Evolutionary conservation across 2,329 filamentous ascomycete genomes (phyloP).

Genomic region (Zymoseptoria pseudotritici): DNA sequence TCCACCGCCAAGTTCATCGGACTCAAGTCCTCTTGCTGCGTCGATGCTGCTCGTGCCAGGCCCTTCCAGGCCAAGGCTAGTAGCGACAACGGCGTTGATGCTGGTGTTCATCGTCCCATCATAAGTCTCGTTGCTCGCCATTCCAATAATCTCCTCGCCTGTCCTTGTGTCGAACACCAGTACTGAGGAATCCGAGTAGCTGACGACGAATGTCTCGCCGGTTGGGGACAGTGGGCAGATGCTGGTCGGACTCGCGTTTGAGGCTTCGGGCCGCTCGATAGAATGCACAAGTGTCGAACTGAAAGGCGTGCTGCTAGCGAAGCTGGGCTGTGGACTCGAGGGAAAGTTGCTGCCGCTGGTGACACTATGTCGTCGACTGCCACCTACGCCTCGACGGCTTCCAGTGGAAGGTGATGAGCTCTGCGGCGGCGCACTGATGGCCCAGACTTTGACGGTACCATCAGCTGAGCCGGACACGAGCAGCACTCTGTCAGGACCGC

Average conservation of each 20-base stretch:
- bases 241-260: slow-evolving; percentile 68
- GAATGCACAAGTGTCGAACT: slow-evolving; percentile 81
- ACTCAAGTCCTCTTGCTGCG: slow-evolving; percentile 57
- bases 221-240: slow-evolving; percentile 80
- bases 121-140: slow-evolving; percentile 92
- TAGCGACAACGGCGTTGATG: slow-evolving; percentile 86
- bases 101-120: slow-evolving; percentile 75
- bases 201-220: slow-evolving; percentile 86
- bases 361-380: slow-evolving; percentile 83
- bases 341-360: slow-evolving; percentile 90
- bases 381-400: slow-evolving; percentile 59
- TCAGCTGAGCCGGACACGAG: slow-evolving; percentile 90
- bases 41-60: slow-evolving; percentile 49
- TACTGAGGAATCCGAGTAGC: slow-evolving; percentile 82
- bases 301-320: slow-evolving; percentile 79
- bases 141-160: slow-evolving; percentile 82
- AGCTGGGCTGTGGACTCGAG: slow-evolving; percentile 79
- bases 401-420: slow-evolving; percentile 71
- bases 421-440: slow-evolving; percentile 83
- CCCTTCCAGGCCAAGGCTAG: slow-evolving; percentile 64
- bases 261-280: slow-evolving; percentile 55
- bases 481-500: slow-evolving; percentile 75
- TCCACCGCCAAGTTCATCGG: slow-evolving; percentile 67
- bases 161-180: slow-evolving; percentile 87
- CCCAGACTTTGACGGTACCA: slow-evolving; percentile 87